Conservation (phyloP, 2,329 filamentous ascomycete species). For the Pseudogymnoascus sp. region DNA sequence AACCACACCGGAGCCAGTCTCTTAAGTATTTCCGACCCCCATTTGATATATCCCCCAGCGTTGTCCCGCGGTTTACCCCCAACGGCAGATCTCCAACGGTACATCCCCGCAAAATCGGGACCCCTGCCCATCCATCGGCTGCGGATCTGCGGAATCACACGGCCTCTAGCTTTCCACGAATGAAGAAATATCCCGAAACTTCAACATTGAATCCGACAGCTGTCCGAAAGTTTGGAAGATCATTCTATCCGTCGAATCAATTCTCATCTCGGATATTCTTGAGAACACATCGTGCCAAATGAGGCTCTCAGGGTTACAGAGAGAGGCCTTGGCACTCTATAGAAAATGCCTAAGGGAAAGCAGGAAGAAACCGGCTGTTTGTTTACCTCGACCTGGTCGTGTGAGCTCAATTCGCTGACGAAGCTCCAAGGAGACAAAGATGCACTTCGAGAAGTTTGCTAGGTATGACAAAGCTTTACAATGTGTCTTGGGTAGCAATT, state of each 20-base stretch:
- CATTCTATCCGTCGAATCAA: constrained; percentile 6
- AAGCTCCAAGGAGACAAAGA: constrained; percentile 39
- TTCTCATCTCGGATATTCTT: not conserved
- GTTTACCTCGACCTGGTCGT: constrained; percentile 19
- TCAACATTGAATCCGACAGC: not conserved
- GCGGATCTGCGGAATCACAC: constrained; percentile 1
- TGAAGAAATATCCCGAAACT: constrained; percentile 2
- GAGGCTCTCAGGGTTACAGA: constrained; percentile 79
- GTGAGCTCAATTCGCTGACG: constrained; percentile 9
- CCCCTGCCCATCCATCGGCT: constrained; percentile 1
- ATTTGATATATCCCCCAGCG: not conserved
- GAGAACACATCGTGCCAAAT: constrained; percentile 20
- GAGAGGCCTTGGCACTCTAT: constrained; percentile 79
- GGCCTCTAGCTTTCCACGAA: constrained; percentile 7
- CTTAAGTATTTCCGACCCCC: constrained; percentile 7
- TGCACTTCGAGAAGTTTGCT: constrained; percentile 55
- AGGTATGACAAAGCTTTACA: constrained; percentile 38
- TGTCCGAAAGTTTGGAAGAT: not conserved
- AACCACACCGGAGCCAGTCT: not conserved
- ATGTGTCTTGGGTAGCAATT: not conserved
- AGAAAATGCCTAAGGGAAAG: constrained; percentile 75
- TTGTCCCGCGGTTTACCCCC: not conserved
- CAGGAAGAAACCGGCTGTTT: constrained; percentile 68
- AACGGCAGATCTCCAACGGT: constrained; percentile 1
- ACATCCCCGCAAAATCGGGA: not conserved